Evolutionary conservation across 1,284 basidiomycete genomes (phyloP), one percentile per base, ranked within the genome.

Genomic region (Irpex rosettiformis): DNA sequence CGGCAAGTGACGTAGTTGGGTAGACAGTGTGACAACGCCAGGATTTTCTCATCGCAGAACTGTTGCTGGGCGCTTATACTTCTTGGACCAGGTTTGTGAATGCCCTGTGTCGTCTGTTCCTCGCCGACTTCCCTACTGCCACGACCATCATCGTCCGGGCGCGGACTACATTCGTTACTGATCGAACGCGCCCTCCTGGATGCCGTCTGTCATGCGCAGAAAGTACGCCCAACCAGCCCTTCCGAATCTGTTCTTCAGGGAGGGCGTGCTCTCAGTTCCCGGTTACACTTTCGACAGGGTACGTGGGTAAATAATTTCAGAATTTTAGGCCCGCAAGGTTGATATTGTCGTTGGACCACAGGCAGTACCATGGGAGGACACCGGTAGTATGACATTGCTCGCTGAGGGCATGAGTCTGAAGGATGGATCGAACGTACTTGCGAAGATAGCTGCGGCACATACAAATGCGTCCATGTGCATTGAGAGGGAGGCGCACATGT

Each of bases 401-500:
- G 83, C 84, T 0, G 85, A 87, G 68, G 87, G 87, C 27, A 83
- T 77, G 61, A 86, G 81, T 62, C 72, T 89, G 61, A 87, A 88
- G 72, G 86, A 88, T 68, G 80, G 84, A 28, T 83, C 84, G 3
- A 80, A 77, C 59, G 82, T 88, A 2, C 72, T 89, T 27, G 87
- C 87, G 1, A 89, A 89, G 73, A 85, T 89, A 64, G 86, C 84
- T 4, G 80, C 83, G 28, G 81, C 84, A 6, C 83, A 86, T 60
- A 84, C 85, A 2, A 86, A 86, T 68, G 86, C 82, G 11, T 86
- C 86, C 4, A 82, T 89, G 75, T 84, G 81, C 70, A 72, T 89
- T 25, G 86, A 89, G 66, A 77, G 86, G 55, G 87, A 89, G 69
- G 83, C 83, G 2, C 86, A 88, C 69, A 83, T 87, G 86, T 86